phyloP scores from a whole-genome alignment of 1,139 yeast species.

The Diutina sp. region DNA sequence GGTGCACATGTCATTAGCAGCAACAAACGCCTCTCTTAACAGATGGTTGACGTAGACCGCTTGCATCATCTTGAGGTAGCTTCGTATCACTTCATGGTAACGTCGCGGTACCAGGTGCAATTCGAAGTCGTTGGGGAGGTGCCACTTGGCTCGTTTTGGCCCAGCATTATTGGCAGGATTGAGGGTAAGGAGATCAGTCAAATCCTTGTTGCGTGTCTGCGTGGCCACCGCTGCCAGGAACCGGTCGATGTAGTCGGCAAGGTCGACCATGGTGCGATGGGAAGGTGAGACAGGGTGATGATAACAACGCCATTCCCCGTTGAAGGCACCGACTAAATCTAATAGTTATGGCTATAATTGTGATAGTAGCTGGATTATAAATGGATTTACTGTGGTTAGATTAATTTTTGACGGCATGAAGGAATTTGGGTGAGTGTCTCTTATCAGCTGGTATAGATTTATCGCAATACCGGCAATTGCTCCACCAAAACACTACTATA shows the following conservation, averaged over 20 bases:
- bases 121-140: conserved; percentile 29
- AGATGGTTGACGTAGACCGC: conserved; percentile 24
- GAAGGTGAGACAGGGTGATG: neutral
- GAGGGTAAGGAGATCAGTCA: conserved; percentile 19
- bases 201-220: conserved; percentile 10
- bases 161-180: conserved; percentile 21
- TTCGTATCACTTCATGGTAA: neutral
- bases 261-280: neutral
- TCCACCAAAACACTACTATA: too few species aligned
- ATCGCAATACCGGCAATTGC: too few species aligned
- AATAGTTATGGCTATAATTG: too few species aligned
- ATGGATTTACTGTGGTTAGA: too few species aligned
- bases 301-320: too few species aligned
- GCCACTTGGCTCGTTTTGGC: conserved; percentile 14
- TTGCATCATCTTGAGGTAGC: conserved; percentile 24
- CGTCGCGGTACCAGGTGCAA: conserved; percentile 10
- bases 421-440: too few species aligned
- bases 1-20: conserved; percentile 29
- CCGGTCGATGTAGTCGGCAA: conserved; percentile 11
- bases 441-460: too few species aligned
- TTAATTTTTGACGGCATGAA: too few species aligned
- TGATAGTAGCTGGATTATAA: too few species aligned
- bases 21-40: conserved; percentile 24
- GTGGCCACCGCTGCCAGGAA: conserved; percentile 10
- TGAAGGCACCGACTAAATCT: too few species aligned